Base-by-base conservation (phyloP, 441 rosid genomes). In the Corymbia calophylla region DNA sequence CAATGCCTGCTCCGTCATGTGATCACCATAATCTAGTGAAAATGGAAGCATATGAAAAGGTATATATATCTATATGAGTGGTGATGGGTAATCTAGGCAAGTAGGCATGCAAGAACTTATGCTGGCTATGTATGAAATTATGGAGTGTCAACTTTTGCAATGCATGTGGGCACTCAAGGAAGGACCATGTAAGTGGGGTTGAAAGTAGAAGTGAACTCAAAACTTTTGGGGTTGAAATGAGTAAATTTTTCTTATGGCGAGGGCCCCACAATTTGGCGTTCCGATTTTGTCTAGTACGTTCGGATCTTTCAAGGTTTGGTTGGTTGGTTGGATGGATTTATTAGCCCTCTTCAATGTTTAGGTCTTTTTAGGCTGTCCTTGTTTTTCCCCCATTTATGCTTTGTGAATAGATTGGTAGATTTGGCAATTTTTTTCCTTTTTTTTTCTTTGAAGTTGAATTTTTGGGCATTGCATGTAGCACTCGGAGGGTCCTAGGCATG, bases 1-100 rank as follows among this genome's bases (percentile, higher is more conserved):
- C 1, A 97, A 97, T 89, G 97, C 98, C 60, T 97, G 99, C 94
- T 92, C 93, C 48, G 64, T 97, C 27, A 94, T 97, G 99, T 97
- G 96, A 96, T 89, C 88, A 89, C 51, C 51, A 23, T 47, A 77
- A 77, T 77, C 84, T 77, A 77, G 62, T 53, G 87, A 35, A 86
- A 55, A 1, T 53, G 87, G 62, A 29, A 44, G 16, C 84, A 77
- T 77, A 23, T 77, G 84, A 44, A 44, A 44, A 77, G 51, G 84
- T 77, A 31, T 66, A 10, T 31, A 31, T 18, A 29, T 56, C 3
- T 17, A 32, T 32, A 18, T 35, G 64, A 35, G 84, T 12, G 84
- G 51, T 23, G n/a, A 77, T 77, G 84, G 84, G 4, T 77, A 44
- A 44, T 44, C 84, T 77, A 51, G n/a, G 4, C 51, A 77, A 77